Evolutionary conservation across 768 basidiomycete genomes (phyloP).

Genomic region (Candolleomyces eurysporus): DNA sequence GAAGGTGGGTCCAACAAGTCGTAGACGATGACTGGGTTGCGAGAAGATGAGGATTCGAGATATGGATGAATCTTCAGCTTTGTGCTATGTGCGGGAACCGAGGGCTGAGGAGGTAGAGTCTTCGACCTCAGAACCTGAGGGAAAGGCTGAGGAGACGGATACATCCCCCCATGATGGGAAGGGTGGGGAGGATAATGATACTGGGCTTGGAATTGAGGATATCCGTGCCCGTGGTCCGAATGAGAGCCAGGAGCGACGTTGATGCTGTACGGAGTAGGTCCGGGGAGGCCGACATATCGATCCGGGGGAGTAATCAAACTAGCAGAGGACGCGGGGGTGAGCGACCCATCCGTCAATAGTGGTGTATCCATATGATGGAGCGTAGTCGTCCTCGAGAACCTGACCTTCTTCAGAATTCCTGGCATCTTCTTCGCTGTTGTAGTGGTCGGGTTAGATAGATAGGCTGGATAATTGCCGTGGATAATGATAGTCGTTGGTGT

Average conservation of each 20-base stretch:
- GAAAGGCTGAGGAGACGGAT: not conserved
- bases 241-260: not conserved
- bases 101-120: not conserved
- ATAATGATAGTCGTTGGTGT: not conserved
- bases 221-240: not conserved
- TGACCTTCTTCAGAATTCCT: constrained; percentile 4
- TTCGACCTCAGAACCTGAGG: not conserved
- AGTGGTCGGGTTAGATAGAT: not conserved
- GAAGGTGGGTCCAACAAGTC: constrained; percentile 2
- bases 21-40: constrained; percentile 1
- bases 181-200: not conserved
- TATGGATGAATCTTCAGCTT: not conserved
- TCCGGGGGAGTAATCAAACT: constrained; percentile 4
- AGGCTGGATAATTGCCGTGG: not conserved
- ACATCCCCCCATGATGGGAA: not conserved
- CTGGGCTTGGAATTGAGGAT: not conserved
- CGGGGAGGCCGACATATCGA: not conserved
- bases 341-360: not conserved
- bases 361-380: constrained; percentile 1
- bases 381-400: constrained; percentile 7
- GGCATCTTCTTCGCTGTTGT: not conserved
- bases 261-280: constrained; percentile 6
- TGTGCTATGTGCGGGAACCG: not conserved
- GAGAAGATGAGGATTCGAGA: not conserved
- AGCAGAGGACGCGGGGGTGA: constrained; percentile 4